Conservation (phyloP, 1,284 basidiomycete genomes). For the Sanghuangporus weigelae region DNA sequence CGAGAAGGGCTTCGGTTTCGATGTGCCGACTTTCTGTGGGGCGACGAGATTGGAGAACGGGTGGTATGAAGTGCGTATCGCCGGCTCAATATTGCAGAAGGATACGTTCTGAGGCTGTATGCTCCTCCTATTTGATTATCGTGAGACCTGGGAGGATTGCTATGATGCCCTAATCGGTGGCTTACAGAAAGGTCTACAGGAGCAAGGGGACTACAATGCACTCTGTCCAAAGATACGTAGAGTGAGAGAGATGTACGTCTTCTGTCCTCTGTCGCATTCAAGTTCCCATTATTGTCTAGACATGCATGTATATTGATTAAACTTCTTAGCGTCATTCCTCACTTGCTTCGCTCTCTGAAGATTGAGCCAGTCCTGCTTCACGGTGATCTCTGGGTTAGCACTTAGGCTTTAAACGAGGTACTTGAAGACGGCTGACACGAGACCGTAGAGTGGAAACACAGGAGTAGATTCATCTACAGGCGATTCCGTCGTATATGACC, state of each 20-base stretch:
- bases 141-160: constrained; percentile 62
- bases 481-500: constrained; percentile 76
- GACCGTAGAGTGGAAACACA: constrained; percentile 61
- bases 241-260: constrained; percentile 52
- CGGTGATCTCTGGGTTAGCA: constrained; percentile 79
- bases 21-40: constrained; percentile 77
- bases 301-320: background rate
- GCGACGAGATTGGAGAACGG: constrained; percentile 73
- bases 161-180: constrained; percentile 67
- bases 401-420: no score
- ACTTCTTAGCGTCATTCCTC: constrained; percentile 63
- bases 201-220: constrained; percentile 38
- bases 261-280: background rate
- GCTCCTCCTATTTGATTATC: background rate
- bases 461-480: constrained; percentile 52
- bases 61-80: constrained; percentile 38
- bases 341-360: constrained; percentile 55
- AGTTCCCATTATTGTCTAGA: background rate
- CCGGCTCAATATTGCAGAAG: background rate
- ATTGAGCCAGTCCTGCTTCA: constrained; percentile 77
- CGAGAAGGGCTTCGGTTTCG: constrained; percentile 64
- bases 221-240: constrained; percentile 52
- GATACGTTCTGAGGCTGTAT: background rate
- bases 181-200: constrained; percentile 50
- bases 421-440: no score